Percentiles rank a stretch among this genome's conserved stretches.
Conservation (phyloP, 192 early-diverging fungal genomes). For the Backusella mclennaniae region DNA sequence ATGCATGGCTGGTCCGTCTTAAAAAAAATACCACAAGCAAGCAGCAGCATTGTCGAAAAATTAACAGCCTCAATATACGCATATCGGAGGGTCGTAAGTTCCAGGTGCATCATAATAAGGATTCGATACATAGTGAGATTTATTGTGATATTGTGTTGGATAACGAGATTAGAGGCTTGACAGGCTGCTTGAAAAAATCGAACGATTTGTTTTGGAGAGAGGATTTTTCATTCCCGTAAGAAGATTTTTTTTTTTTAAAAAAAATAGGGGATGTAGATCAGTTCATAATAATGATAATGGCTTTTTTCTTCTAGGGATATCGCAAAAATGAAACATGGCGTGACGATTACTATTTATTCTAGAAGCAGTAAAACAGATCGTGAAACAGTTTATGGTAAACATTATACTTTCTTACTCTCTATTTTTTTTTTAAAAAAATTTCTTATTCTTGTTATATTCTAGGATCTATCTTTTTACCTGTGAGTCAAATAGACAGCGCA, state of each 20-base stretch:
- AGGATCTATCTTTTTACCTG: slow-evolving; percentile 11
- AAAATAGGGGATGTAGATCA: not conserved
- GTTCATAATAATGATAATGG: not conserved
- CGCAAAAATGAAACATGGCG: slow-evolving; percentile 15
- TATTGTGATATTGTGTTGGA: slow-evolving; percentile 48
- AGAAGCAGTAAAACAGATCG: slow-evolving; percentile 20
- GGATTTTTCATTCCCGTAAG: slow-evolving; percentile 44
- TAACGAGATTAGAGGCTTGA: slow-evolving; percentile 39
- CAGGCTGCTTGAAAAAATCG: slow-evolving; percentile 36
- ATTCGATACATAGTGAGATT: slow-evolving; percentile 20
- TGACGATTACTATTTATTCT: slow-evolving; percentile 19
- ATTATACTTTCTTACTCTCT: not conserved
- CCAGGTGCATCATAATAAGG: slow-evolving; percentile 11
- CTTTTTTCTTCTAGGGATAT: slow-evolving; percentile 12
- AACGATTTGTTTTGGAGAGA: slow-evolving; percentile 43
- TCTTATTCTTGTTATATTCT: not conserved
- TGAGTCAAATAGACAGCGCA: not conserved
- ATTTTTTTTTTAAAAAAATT: not conserved
- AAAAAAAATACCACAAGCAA: not conserved
- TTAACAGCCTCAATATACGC: slow-evolving; percentile 1
- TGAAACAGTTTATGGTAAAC: slow-evolving; percentile 11
- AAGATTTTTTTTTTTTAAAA: not conserved
- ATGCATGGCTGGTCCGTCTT: slow-evolving; percentile 9
- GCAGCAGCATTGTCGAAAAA: not conserved
- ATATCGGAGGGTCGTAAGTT: slow-evolving; percentile 18